These are phyloP conservation scores for Aspergillus arachidicola DNA, from an alignment of 2,329 filamentous ascomycete genomes.

Conservation along the genomic window DNA sequence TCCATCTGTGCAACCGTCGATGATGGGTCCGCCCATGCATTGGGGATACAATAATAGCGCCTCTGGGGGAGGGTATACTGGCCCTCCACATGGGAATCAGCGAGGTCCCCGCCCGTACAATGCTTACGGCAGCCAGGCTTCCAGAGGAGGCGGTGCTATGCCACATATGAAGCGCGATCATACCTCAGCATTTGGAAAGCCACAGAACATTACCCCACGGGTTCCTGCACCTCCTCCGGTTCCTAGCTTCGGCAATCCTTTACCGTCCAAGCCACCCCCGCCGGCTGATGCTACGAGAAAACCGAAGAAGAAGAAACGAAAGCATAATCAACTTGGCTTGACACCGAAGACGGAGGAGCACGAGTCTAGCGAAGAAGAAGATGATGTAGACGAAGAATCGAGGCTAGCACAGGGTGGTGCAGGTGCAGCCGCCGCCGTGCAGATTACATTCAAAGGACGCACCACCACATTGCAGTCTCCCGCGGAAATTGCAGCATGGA, in stretches of 20 bases:
- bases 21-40: slow-evolving; percentile 59
- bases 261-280: slow-evolving; percentile 46
- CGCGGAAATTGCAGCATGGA: slow-evolving; percentile 76
- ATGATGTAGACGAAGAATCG: slow-evolving; percentile 50
- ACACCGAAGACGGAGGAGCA: slow-evolving; percentile 50
- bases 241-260: slow-evolving; percentile 47
- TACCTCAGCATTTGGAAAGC: slow-evolving; percentile 39
- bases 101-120: slow-evolving; percentile 29
- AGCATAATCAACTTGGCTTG: slow-evolving; percentile 51
- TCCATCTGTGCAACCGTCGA: slow-evolving; percentile 36
- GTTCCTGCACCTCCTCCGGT: slow-evolving; percentile 46
- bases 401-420: slow-evolving; percentile 35
- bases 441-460: slow-evolving; percentile 60
- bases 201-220: slow-evolving; percentile 32
- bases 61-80: slow-evolving; percentile 50
- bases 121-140: slow-evolving; percentile 23
- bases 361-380: slow-evolving; percentile 50
- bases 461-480: slow-evolving; percentile 56
- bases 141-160: slow-evolving; percentile 18
- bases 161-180: slow-evolving; percentile 39
- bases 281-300: slow-evolving; percentile 38
- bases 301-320: slow-evolving; percentile 45
- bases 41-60: slow-evolving; percentile 57
- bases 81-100: slow-evolving; percentile 34
- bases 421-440: slow-evolving; percentile 34